Evolutionary conservation across 2,329 filamentous ascomycete genomes (phyloP).

Genomic region (Fusarium sp.): DNA sequence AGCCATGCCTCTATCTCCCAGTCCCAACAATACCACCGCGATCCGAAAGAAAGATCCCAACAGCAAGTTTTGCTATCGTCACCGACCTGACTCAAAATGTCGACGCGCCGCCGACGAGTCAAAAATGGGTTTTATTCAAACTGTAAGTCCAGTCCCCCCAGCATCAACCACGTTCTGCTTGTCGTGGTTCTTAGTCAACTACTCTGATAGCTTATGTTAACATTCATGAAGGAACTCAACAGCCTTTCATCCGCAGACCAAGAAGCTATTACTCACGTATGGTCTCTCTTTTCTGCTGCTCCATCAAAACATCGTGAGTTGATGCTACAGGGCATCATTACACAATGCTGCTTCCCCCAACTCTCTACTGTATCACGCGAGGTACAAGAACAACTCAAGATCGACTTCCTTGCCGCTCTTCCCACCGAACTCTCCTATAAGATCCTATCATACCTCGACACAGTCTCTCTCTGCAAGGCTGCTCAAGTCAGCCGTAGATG

Average conservation of each 20-base stretch:
- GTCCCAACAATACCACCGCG: conserved; percentile 35
- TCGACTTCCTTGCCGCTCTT: conserved; percentile 92
- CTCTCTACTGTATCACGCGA: conserved; percentile 91
- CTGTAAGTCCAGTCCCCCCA: conserved; percentile 63
- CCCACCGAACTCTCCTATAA: conserved; percentile 93
- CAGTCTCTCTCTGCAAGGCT: conserved; percentile 92
- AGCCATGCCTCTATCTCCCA: conserved; percentile 25
- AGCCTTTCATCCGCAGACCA: conserved; percentile 85
- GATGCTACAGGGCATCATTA: conserved; percentile 95
- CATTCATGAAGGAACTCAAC: conserved; percentile 75
- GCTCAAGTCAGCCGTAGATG: conserved; percentile 92
- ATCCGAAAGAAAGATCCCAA: conserved; percentile 69
- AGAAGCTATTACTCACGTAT: conserved; percentile 95
- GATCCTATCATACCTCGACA: conserved; percentile 92
- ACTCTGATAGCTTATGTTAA: conserved; percentile 2
- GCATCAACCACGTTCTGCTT: not conserved
- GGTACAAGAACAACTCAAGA: conserved; percentile 94
- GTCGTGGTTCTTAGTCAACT: not conserved
- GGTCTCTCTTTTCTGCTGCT: conserved; percentile 96
- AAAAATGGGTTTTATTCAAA: conserved; percentile 95
- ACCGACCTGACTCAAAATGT: conserved; percentile 94
- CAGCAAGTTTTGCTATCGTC: conserved; percentile 95
- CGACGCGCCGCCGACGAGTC: conserved; percentile 91
- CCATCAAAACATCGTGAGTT: conserved; percentile 93
- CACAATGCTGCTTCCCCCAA: conserved; percentile 97